These are phyloP conservation scores for Crithidia sp. DNA, from an alignment of 208 protist species.

Conservation along the genomic window DNA sequence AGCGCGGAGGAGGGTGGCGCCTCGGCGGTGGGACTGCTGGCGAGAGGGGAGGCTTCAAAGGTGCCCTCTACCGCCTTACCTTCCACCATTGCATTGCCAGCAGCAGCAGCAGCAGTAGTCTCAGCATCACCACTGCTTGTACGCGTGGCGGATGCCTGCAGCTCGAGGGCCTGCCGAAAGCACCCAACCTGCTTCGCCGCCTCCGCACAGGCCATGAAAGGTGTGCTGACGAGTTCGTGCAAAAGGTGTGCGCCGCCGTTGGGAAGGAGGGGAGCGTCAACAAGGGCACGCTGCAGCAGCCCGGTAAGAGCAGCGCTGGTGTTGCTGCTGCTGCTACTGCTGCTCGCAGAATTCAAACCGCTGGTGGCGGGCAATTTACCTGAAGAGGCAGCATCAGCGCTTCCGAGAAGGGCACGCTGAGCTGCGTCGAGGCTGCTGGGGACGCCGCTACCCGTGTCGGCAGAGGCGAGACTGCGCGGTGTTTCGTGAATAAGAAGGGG, in stretches of 20 bases:
- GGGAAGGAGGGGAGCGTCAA: conserved; percentile 65
- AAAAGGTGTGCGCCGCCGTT: conserved; percentile 59
- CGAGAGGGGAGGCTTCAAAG: conserved; percentile 5
- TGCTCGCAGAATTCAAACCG: too few species aligned
- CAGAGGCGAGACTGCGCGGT: conserved; percentile 16
- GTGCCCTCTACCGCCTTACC: not conserved
- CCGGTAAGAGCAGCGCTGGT: not conserved
- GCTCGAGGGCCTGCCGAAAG: conserved; percentile 11
- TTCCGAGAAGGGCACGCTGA: conserved; percentile 19
- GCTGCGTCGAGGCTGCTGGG: conserved; percentile 24
- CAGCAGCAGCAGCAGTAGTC: not conserved
- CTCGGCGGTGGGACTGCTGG: not conserved
- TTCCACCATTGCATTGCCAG: not conserved
- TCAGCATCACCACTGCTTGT: not conserved
- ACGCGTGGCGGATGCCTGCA: conserved; percentile 8
- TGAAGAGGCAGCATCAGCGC: too few species aligned
- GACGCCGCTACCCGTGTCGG: not conserved
- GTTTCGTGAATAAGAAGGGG: conserved; percentile 53
- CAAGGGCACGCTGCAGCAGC: conserved; percentile 50
- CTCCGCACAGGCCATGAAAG: conserved; percentile 38
- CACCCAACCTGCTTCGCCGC: conserved; percentile 42
- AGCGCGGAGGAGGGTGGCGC: not conserved
- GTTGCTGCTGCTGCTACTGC: too few species aligned
- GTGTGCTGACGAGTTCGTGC: conserved; percentile 57
- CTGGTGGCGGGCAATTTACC: too few species aligned